These are phyloP conservation scores for Helianthus tuberosus DNA, from an alignment of 129 eudicot genomes.

Conservation along the genomic window DNA sequence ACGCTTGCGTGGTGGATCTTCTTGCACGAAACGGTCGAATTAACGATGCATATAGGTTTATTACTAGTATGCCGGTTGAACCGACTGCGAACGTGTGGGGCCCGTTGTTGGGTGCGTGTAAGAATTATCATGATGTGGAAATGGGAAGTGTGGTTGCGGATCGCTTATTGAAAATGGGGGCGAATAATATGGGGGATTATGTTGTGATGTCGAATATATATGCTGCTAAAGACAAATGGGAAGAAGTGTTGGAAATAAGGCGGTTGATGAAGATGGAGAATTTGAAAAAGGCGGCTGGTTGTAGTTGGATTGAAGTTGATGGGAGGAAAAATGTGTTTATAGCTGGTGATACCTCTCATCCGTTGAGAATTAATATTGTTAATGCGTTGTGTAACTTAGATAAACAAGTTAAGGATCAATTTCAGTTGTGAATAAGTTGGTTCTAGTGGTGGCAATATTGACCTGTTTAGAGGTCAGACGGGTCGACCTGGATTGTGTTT, in stretches of 20 bases:
- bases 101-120: conserved; percentile 77
- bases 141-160: conserved; percentile 60
- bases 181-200: conserved; percentile 65
- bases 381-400: conserved; percentile 49
- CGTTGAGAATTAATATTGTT: conserved; percentile 45
- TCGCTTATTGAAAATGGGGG: conserved; percentile 48
- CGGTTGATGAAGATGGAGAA: conserved; percentile 65
- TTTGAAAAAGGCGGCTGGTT: conserved; percentile 78
- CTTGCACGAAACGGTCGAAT: conserved; percentile 79
- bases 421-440: conserved; percentile 22
- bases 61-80: conserved; percentile 62
- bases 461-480: conserved; percentile 1
- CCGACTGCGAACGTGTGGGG: conserved; percentile 86
- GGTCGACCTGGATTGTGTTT: neutral
- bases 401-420: conserved; percentile 50
- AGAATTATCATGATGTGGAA: conserved; percentile 62
- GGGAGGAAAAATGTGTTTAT: conserved; percentile 54
- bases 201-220: conserved; percentile 80
- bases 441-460: neutral
- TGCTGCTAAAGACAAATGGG: conserved; percentile 86
- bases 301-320: conserved; percentile 89
- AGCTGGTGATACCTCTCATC: conserved; percentile 79
- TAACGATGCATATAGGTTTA: conserved; percentile 66
- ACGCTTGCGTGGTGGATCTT: conserved; percentile 91
- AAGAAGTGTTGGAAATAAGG: conserved; percentile 76